Base-by-base conservation (phyloP, 2,329 filamentous ascomycete genomes). In the Dendryphion nanum region DNA sequence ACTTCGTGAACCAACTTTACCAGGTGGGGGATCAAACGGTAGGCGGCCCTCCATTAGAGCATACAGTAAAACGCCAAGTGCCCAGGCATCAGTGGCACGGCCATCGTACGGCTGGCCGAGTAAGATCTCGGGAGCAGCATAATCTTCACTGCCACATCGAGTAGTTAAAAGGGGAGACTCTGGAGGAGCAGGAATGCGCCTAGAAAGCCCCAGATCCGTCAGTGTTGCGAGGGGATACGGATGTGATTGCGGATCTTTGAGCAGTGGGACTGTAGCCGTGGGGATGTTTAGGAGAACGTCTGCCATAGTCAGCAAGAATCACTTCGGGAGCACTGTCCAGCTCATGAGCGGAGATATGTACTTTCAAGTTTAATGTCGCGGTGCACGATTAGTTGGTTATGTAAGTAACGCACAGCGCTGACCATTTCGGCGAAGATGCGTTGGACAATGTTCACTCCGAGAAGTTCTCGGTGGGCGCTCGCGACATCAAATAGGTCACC, bases 331-430 rank as follows among this genome's bases (percentile, higher is more conserved):
- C 44, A 53, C 48, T 49, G 51, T 58, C 53, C 42, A 47, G 36
- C 40, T 35, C 42, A 42, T 44, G 51, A 10, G 35, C 23, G 42
- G 48, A 47, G 47, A 48, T 44, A 75, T 83, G 69, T 77, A 93
- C 87, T 98, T 74, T 98, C 93, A 42, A 98, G 82, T 70, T 98
- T 98, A 67, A 98, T 94, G 66, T 98, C 93, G 43, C 93, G 82
- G 63, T 98, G 93, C 37, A 97, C 91, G 60, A 98, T 95, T 51
- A 81, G 83, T 54, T 86, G 75, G 37, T 80, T 74, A 66, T 98
- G 93, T 33, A 98, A 73, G 69, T 97, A 96, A 41, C 77, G 79
- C 23, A 95, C 84, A 0, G 91, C 93, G 44, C 80, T 83, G 17
- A 97, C 83, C 47, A 97, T 67, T 64, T 98, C 93, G 12, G 90